Evolutionary conservation across 257 asterid species (phyloP).

Genomic region (Knoxia roxburghii): DNA sequence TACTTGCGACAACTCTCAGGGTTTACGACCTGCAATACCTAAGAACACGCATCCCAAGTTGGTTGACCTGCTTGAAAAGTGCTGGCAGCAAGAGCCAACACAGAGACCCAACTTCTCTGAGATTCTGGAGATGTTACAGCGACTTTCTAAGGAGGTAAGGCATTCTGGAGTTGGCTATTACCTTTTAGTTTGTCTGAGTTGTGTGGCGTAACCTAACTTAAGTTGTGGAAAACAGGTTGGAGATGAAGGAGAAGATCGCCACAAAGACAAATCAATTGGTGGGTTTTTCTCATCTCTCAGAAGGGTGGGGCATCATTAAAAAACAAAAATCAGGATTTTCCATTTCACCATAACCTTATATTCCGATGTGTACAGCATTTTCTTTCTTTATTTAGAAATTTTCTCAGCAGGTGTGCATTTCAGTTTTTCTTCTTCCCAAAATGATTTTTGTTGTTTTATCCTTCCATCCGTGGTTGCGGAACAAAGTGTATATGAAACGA

Average conservation of each 20-base stretch:
- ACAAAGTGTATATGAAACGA: no score
- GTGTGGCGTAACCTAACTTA: neutral
- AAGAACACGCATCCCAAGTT: constrained; percentile 38
- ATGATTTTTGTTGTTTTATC: no score
- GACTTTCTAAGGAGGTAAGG: constrained; percentile 34
- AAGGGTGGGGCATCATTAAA: constrained; percentile 35
- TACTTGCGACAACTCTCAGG: constrained; percentile 21
- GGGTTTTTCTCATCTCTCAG: constrained; percentile 35
- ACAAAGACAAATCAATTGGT: constrained; percentile 33
- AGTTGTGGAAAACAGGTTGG: constrained; percentile 24
- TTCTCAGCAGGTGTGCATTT: no score
- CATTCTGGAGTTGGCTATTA: neutral
- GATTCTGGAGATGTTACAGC: constrained; percentile 33
- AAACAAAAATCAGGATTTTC: neutral
- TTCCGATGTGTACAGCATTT: constrained; percentile 1
- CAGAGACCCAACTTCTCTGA: constrained; percentile 47
- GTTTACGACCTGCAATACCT: constrained; percentile 49
- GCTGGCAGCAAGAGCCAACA: constrained; percentile 54
- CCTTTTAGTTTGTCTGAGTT: neutral
- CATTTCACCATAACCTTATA: neutral
- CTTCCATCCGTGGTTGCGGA: no score
- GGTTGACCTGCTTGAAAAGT: constrained; percentile 38
- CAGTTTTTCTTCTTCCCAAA: no score
- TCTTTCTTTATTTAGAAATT: neutral
- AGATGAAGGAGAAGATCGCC: constrained; percentile 33